Percentiles rank a stretch among this genome's conserved stretches.
phyloP scores from a whole-genome alignment of 2,329 filamentous ascomycete species.

The Pseudogymnoascus sp. region DNA sequence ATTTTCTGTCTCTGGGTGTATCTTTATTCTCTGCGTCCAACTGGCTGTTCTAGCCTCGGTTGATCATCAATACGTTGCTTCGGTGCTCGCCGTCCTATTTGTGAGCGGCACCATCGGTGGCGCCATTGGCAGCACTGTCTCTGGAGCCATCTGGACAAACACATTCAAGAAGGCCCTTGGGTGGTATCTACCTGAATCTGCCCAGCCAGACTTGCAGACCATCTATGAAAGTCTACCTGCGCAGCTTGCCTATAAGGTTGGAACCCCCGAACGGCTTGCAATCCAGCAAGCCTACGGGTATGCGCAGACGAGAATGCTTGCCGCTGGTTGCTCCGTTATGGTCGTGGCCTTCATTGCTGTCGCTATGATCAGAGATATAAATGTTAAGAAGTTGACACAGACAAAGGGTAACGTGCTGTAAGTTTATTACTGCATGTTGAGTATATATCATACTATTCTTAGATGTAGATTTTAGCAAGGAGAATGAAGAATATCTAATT shows the following conservation, averaged over 20 bases:
- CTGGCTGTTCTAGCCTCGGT: conserved; percentile 48
- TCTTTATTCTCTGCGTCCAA: conserved; percentile 47
- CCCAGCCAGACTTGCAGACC: conserved; percentile 30
- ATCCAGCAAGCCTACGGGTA: conserved; percentile 52
- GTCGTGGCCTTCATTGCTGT: conserved; percentile 32
- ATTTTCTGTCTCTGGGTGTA: conserved; percentile 39
- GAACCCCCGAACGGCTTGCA: conserved; percentile 36
- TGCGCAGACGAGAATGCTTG: conserved; percentile 41
- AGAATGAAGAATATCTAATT: neutral
- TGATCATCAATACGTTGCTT: conserved; percentile 51
- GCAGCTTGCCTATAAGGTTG: conserved; percentile 43
- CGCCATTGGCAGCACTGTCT: conserved; percentile 51
- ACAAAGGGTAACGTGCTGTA: conserved; percentile 32
- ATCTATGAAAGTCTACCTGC: conserved; percentile 46
- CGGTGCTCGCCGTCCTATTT: conserved; percentile 50
- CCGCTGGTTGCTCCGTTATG: conserved; percentile 41
- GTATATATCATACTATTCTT: neutral
- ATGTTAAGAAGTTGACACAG: conserved; percentile 37
- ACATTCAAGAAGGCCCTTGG: conserved; percentile 46
- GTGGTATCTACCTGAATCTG: conserved; percentile 39
- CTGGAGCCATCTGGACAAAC: conserved; percentile 57
- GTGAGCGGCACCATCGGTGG: conserved; percentile 53
- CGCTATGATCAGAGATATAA: conserved; percentile 38
- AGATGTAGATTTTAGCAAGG: neutral
- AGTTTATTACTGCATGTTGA: neutral